These are phyloP conservation scores for peach (Prunus persica) DNA, from an alignment of 306 rosid species.

Conservation along the genomic window Prunus_persica_NCBIv2 NC_034009.1:32034501-32035000, in stretches of 20 bases:
- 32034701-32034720: slow-evolving; percentile 98
- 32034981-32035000: slow-evolving; percentile 87
- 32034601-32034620: background rate
- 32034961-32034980: slow-evolving; percentile 81
- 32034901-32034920: slow-evolving; percentile 2
- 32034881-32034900: background rate
- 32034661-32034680: slow-evolving; percentile 1
- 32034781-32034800: slow-evolving; percentile 86
- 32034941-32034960: slow-evolving; percentile 99
- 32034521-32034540: slow-evolving; percentile 98
- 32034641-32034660: background rate
- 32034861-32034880: background rate
- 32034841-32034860: slow-evolving; percentile 8
- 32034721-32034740: slow-evolving; percentile 88
- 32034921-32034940: slow-evolving; percentile 64
- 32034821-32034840: slow-evolving; percentile 52
- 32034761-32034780: slow-evolving; percentile 91
- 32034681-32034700: slow-evolving; percentile 90
- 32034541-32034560: slow-evolving; percentile 87
- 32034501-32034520: slow-evolving; percentile 96
- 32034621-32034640: background rate
- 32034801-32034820: slow-evolving; percentile 77
- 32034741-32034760: slow-evolving; percentile 88
- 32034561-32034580: slow-evolving; percentile 72
- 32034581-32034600: slow-evolving; percentile 1